A percentile compares a stretch with the other conserved stretches of the same genome.
Evolutionary conservation across 257 asterid species (phyloP).

Genomic region (Nicotiana tomentosiformis): DNA sequence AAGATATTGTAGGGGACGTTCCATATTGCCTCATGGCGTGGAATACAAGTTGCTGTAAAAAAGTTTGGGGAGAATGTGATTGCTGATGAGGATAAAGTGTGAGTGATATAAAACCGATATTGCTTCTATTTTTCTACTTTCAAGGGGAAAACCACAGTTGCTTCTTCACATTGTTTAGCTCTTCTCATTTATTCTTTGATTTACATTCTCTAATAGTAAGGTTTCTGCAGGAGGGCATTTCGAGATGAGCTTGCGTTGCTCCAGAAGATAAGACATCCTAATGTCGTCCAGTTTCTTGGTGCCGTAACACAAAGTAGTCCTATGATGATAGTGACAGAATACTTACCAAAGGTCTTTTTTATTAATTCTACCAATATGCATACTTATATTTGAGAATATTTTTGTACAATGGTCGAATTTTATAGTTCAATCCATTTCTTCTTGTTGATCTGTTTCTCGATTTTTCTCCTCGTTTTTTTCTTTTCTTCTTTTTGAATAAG

Average conservation of each 20-base stretch:
- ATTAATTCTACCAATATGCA: neutral
- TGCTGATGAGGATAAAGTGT: conserved; percentile 85
- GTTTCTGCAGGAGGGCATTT: conserved; percentile 59
- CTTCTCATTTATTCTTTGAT: neutral
- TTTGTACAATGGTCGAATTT: neutral
- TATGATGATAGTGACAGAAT: conserved; percentile 97
- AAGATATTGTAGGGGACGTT: conserved; percentile 59
- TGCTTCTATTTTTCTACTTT: neutral
- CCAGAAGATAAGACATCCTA: conserved; percentile 92
- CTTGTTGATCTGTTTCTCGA: neutral
- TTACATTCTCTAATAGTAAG: conserved; percentile 6
- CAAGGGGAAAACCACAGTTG: neutral
- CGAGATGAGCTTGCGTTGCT: conserved; percentile 87
- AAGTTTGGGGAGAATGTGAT: conserved; percentile 64
- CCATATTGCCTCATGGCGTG: conserved; percentile 76
- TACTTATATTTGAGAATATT: neutral
- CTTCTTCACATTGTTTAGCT: neutral
- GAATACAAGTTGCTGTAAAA: conserved; percentile 88
- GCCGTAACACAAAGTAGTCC: conserved; percentile 97
- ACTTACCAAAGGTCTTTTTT: conserved; percentile 72
- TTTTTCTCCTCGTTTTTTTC: neutral
- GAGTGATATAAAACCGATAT: conserved; percentile 17
- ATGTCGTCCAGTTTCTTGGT: conserved; percentile 95
- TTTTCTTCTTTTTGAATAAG: neutral
- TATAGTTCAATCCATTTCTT: neutral